phyloP scores from a whole-genome alignment of 306 rosid genomes.

The Casuarina equisetifolia region DNA sequence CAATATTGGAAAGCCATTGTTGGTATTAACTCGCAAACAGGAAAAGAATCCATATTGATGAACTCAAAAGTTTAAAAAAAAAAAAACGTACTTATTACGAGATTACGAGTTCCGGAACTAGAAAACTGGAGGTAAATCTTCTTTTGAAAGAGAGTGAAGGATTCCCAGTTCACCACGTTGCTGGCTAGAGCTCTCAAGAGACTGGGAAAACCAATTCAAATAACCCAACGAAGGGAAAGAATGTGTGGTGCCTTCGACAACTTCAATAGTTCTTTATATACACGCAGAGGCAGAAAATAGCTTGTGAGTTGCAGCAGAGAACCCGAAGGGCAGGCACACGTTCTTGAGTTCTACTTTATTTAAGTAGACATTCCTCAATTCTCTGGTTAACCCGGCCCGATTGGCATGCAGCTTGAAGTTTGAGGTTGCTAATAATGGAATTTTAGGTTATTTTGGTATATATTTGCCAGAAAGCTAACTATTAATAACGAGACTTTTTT shows the following conservation, averaged over 20 bases:
- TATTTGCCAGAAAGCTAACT: too few species aligned
- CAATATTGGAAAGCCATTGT: too few species aligned
- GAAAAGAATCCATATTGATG: not conserved
- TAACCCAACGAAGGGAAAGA: not conserved
- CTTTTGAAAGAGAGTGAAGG: not conserved
- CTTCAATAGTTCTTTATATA: not conserved
- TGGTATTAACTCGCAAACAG: not conserved
- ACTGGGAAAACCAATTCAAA: not conserved
- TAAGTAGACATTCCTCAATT: not conserved
- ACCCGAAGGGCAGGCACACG: constrained; percentile 54
- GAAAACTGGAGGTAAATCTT: constrained; percentile 7
- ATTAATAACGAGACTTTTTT: too few species aligned
- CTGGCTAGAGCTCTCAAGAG: too few species aligned
- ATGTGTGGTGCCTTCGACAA: not conserved
- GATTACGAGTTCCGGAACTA: constrained; percentile 14
- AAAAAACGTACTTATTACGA: not conserved
- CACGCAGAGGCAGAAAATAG: not conserved
- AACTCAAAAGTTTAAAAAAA: not conserved
- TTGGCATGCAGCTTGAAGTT: not conserved
- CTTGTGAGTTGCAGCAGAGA: not conserved
- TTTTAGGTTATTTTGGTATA: too few species aligned
- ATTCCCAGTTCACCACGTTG: too few species aligned
- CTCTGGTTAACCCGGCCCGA: not conserved
- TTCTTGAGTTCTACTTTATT: constrained; percentile 8
- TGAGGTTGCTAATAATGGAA: too few species aligned